A percentile compares a stretch with the other conserved stretches of the same genome.
Conservation (phyloP, 73 alveolate species). For the Stentor roeselii region DNA sequence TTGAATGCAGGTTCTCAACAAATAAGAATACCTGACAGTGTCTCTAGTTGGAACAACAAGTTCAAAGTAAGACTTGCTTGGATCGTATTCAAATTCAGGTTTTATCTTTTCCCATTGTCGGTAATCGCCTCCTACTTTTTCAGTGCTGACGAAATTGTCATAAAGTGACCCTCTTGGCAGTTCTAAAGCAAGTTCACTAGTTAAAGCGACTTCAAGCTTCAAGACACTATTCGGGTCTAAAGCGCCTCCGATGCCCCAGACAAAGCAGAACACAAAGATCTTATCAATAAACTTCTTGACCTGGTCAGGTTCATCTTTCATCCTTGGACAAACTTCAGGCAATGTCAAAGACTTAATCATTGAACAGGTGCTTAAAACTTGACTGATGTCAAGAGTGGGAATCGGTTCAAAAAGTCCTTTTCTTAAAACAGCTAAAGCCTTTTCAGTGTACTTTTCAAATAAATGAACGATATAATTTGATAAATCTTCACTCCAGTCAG, state of each 20-base stretch:
- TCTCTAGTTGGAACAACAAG: constrained; percentile 97
- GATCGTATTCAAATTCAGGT: constrained; percentile 47
- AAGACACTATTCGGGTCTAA: not conserved
- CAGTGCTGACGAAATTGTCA: constrained; percentile 26
- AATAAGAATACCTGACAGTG: constrained; percentile 83
- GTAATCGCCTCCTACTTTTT: constrained; percentile 29
- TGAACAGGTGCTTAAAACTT: not conserved
- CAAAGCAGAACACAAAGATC: constrained; percentile 19
- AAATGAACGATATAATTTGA: constrained; percentile 41
- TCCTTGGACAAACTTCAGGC: constrained; percentile 17
- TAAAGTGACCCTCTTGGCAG: constrained; percentile 24
- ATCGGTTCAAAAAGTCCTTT: constrained; percentile 58
- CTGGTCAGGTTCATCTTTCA: constrained; percentile 12
- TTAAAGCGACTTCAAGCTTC: not conserved
- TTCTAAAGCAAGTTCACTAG: constrained; percentile 9
- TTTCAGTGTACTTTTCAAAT: constrained; percentile 40
- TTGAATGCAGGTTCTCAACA: constrained; percentile 23
- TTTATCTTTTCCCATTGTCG: constrained; percentile 49
- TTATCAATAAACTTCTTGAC: constrained; percentile 9
- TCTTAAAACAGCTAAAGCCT: not conserved
- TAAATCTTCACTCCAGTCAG: constrained; percentile 73
- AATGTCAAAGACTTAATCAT: not conserved
- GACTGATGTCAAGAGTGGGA: constrained; percentile 45
- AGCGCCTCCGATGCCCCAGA: constrained; percentile 28
- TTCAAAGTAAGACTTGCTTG: constrained; percentile 43